Conservation (phyloP, 2,329 filamentous ascomycete genomes). For the Clarireedia monteithiana region DNA sequence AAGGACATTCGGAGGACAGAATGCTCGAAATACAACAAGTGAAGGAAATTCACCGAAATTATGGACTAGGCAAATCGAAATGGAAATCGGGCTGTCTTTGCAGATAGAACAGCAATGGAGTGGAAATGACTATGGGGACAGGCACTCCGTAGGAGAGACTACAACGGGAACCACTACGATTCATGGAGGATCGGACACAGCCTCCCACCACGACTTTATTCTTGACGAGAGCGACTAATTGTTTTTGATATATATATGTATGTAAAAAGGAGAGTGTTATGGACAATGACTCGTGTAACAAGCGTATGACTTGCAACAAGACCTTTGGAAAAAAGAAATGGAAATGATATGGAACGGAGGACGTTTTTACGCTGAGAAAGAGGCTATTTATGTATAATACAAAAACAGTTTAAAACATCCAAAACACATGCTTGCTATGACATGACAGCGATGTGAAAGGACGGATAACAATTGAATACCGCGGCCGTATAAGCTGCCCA, state of each 20-base stretch:
- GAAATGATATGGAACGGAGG: too few relatives aligned
- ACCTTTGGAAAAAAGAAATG: neutral
- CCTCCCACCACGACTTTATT: neutral
- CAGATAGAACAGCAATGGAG: neutral
- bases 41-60: neutral
- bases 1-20: neutral
- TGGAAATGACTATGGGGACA: neutral
- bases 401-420: too few relatives aligned
- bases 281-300: neutral
- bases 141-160: neutral
- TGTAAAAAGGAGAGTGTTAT: neutral
- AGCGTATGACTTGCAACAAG: neutral
- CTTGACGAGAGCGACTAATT: conserved; percentile 4
- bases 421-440: too few relatives aligned
- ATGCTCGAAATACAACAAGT: neutral
- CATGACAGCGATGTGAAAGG: too few relatives aligned
- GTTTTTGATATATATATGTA: neutral
- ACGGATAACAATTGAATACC: too few relatives aligned
- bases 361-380: too few relatives aligned
- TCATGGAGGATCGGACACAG: neutral
- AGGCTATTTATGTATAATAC: too few relatives aligned
- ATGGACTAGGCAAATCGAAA: conserved; percentile 2
- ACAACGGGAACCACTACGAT: neutral
- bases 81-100: neutral
- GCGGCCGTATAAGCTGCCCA: too few relatives aligned